Evolutionary conservation across 2,329 filamentous ascomycete species (phyloP).

Genomic region (Curvularia eragrostidis): DNA sequence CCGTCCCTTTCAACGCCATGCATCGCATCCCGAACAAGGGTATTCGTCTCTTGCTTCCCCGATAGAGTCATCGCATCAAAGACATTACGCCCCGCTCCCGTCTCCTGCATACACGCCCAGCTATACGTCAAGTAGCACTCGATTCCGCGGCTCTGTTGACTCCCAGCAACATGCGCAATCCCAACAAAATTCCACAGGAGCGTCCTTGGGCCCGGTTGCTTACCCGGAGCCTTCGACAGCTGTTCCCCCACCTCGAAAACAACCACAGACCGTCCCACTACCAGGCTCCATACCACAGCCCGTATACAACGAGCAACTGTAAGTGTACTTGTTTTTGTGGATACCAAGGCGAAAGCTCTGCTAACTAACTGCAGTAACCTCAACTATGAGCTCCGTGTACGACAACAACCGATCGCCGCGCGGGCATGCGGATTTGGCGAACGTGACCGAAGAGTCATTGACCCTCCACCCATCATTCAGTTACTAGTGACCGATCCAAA

Average conservation of each 20-base stretch:
- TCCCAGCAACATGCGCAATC: conserved; percentile 48
- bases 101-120: conserved; percentile 51
- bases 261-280: conserved; percentile 39
- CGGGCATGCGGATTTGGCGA: conserved; percentile 85
- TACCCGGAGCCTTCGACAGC: conserved; percentile 42
- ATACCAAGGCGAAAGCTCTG: conserved; percentile 24
- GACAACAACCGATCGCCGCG: conserved; percentile 79
- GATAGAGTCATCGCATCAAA: conserved; percentile 44
- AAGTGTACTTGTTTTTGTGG: conserved; percentile 33
- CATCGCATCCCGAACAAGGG: conserved; percentile 40
- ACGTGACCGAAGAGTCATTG: conserved; percentile 79
- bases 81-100: conserved; percentile 44
- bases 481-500: conserved; percentile 68
- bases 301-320: conserved; percentile 50
- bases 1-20: conserved; percentile 36
- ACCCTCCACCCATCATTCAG: conserved; percentile 83
- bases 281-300: conserved; percentile 49
- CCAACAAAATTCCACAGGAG: conserved; percentile 45
- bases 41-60: conserved; percentile 49
- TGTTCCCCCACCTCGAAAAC: conserved; percentile 42
- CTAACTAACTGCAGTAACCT: conserved; percentile 43
- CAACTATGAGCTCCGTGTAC: conserved; percentile 64
- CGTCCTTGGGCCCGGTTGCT: conserved; percentile 41
- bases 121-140: conserved; percentile 48
- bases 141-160: conserved; percentile 48